Evolutionary conservation across 208 protist species (phyloP), one percentile per base, ranked within the genome.

Genomic region (Trypanosoma brucei): DNA sequence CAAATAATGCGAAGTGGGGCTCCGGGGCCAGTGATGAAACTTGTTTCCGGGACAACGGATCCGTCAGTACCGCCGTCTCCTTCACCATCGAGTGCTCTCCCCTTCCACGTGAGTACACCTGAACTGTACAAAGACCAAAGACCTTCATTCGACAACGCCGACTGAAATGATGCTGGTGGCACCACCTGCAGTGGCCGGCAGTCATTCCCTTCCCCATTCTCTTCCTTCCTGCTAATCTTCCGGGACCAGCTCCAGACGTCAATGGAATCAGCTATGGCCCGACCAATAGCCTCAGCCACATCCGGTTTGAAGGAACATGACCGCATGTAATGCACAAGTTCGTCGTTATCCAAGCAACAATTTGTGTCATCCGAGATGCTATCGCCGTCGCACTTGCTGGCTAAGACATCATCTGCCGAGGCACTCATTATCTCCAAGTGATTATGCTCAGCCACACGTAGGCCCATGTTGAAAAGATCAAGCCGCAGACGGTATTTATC

Each of bases 401-500:
- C 22, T 33, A 54, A 6, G 9, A 80, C 65, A 1, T 58, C 55
- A 64, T 94, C 87, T 14, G 87, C 84, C 2, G 57, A 53, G 13
- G 65, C 67, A 66, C 82, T 90, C 88, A 92, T 92, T 62, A 75
- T 81, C 49, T 83, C 70, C 33, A 94, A 62, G 62, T 94, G 88
- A 74, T 84, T 90, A 60, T 94, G 88, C 75, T 94, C 88, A 2
- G 80, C 88, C 0, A 94, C 88, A 34, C 88, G 84, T 40, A 89
- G 68, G 58, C 88, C 88, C 54, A 90, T 75, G 52, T 92, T 83
- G 53, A 92, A 94, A 11, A 94, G 79, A 54, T 72, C 74, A 34
- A 94, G 70, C 38, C 88, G 84, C 45, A 94, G 68, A 4, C 88
- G 88, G 64, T 94, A 94, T 55, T 79, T 68, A 59, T 82, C 77